phyloP scores from a whole-genome alignment of 495 filamentous ascomycete genomes.

The Rusavskia elegans region DNA sequence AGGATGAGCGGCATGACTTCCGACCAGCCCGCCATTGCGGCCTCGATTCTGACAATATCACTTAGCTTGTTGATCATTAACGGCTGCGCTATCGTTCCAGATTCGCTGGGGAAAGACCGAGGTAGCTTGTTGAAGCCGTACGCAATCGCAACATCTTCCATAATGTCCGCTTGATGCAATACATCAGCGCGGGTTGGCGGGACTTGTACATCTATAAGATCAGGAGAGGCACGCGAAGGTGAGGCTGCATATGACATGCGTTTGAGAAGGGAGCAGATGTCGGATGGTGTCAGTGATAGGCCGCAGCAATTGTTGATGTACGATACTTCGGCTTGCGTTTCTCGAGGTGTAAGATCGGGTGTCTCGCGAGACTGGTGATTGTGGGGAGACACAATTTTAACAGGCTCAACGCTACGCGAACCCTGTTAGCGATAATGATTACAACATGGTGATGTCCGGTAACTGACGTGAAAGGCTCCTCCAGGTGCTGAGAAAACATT shows the following conservation, averaged over 20 bases:
- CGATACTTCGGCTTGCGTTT: conserved; percentile 65
- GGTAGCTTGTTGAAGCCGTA: conserved; percentile 95
- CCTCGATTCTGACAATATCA: conserved; percentile 81
- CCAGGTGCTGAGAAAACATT: conserved; percentile 92
- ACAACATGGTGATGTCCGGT: neutral
- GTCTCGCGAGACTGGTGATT: conserved; percentile 67
- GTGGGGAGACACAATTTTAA: conserved; percentile 81
- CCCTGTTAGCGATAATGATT: neutral
- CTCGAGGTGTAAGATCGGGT: conserved; percentile 61
- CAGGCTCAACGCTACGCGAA: conserved; percentile 53
- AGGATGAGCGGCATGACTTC: conserved; percentile 95
- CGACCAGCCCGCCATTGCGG: conserved; percentile 87
- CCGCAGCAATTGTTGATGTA: conserved; percentile 91
- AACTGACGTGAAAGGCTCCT: conserved; percentile 63
- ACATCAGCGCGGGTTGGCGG: conserved; percentile 88
- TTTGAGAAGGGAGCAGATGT: conserved; percentile 58
- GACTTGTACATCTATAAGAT: conserved; percentile 62
- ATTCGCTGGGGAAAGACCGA: conserved; percentile 63
- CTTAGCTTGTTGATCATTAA: conserved; percentile 84
- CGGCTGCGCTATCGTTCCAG: conserved; percentile 71
- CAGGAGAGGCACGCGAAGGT: conserved; percentile 46
- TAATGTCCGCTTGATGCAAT: conserved; percentile 91
- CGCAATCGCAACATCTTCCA: conserved; percentile 93
- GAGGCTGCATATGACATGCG: conserved; percentile 71
- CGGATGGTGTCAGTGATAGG: conserved; percentile 49